Evolutionary conservation across 129 eudicot genomes (phyloP), one percentile per base, ranked within the genome.

Genomic region (Rutidosis leptorrhynchoides): DNA sequence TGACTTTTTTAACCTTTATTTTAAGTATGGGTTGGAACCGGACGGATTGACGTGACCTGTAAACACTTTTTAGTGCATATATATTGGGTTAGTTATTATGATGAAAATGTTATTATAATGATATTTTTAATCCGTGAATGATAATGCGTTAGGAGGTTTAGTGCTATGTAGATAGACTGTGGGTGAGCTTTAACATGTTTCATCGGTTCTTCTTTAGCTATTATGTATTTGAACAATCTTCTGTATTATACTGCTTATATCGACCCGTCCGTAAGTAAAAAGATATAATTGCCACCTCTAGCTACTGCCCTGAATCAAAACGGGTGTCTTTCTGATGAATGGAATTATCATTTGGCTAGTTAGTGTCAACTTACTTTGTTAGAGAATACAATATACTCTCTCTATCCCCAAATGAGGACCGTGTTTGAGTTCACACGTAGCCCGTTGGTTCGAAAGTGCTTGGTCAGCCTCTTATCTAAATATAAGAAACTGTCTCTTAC

Each of bases 151-250:
- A 29, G 42, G 6, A 59, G 25, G 65, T 59, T 14, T 10, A 10
- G 6, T 15, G n/a, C 2, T 10, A 25, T 57, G 19, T 21, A 59
- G 12, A 17, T 63, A 21, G 16, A 21, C 35, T 23, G 15, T 14
- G 22, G 21, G 68, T 22, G 54, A 64, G 30, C 14, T 58, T 64
- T 11, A 63, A 63, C 68, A 21, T 30, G 33, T 23, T 40, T 17
- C 5, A 64, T 29, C 0, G 20, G 49, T 61, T 17, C 19, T 45
- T 15, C 27, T 4, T 19, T 12, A 61, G 16, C 49, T 32, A 61
- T 8, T 20, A 32, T 33, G 5, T 20, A 19, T 35, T 21, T 1
- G 29, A 33, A 8, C 14, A 23, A 15, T 43, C 45, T 42, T 53
- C 0, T 17, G 27, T 65, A 28, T 16, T 6, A 4, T 10, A 48